A percentile compares a stretch with the other conserved stretches of the same genome.
These are phyloP conservation scores for Geranium brycei DNA, from an alignment of 345 rosid species.

Conservation along the genomic window DNA sequence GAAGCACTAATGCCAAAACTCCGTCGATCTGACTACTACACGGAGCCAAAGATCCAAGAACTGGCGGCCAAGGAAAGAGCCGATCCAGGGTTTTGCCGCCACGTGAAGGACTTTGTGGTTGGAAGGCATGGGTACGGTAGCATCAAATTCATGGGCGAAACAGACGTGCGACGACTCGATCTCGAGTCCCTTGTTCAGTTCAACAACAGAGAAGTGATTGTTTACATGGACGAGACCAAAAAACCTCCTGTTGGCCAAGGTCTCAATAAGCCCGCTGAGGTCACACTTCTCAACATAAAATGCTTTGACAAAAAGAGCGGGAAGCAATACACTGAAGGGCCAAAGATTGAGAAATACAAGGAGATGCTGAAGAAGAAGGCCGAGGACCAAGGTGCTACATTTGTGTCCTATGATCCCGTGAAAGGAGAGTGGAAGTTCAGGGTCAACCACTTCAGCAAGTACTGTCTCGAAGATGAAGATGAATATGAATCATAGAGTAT, in stretches of 20 bases:
- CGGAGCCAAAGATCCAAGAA: conserved; percentile 28
- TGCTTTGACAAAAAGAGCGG: conserved; percentile 61
- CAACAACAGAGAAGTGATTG: conserved; percentile 29
- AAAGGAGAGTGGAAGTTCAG: conserved; percentile 75
- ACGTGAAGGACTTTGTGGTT: conserved; percentile 24
- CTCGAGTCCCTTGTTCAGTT: conserved; percentile 27
- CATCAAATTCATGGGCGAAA: conserved; percentile 28
- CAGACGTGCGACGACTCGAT: conserved; percentile 28
- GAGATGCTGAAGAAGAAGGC: conserved; percentile 68
- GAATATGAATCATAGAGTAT: conserved; percentile 1
- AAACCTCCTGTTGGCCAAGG: conserved; percentile 82
- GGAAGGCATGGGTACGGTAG: conserved; percentile 34
- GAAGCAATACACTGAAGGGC: conserved; percentile 47
- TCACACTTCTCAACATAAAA: conserved; percentile 73
- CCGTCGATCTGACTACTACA: conserved; percentile 24
- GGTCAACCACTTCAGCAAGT: conserved; percentile 60
- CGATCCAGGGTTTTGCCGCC: conserved; percentile 25
- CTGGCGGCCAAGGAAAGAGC: conserved; percentile 33
- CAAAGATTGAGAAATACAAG: conserved; percentile 46
- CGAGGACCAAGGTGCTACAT: conserved; percentile 71
- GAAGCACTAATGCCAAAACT: conserved; percentile 36
- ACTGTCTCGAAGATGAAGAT: conserved; percentile 38
- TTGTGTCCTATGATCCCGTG: conserved; percentile 51
- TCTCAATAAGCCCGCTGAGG: conserved; percentile 70
- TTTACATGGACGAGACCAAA: conserved; percentile 25